Conservation (phyloP, 345 rosid species). For the Euphorbia tirucalli region DNA sequence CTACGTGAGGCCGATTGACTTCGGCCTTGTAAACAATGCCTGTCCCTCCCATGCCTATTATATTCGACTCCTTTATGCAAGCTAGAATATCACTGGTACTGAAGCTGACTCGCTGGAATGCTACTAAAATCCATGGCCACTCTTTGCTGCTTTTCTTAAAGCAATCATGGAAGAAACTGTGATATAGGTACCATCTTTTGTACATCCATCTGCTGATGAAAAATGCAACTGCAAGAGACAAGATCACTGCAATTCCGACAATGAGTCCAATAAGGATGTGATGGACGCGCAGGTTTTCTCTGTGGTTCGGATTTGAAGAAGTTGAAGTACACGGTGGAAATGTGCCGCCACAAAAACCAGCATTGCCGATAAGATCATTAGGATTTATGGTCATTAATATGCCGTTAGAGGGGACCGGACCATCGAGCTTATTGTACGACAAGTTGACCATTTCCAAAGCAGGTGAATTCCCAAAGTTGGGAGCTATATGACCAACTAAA, state of each 20-base stretch:
- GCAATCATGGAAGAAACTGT: conserved; percentile 48
- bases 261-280: conserved; percentile 55
- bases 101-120: conserved; percentile 76
- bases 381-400: conserved; percentile 58
- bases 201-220: conserved; percentile 55
- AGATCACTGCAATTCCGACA: conserved; percentile 46
- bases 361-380: conserved; percentile 63
- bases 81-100: conserved; percentile 66
- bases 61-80: conserved; percentile 73
- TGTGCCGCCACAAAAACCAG: conserved; percentile 71
- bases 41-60: conserved; percentile 89
- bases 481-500: conserved; percentile 60
- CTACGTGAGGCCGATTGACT: conserved; percentile 51
- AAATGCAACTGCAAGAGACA: conserved; percentile 47
- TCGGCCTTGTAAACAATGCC: conserved; percentile 93
- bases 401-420: conserved; percentile 63
- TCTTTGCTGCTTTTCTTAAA: conserved; percentile 55
- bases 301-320: conserved; percentile 22
- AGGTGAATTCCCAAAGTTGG: conserved; percentile 59
- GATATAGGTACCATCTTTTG: conserved; percentile 66
- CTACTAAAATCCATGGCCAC: conserved; percentile 93
- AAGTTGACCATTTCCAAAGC: conserved; percentile 73
- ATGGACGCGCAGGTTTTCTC: conserved; percentile 42
- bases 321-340: conserved; percentile 53
- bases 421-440: conserved; percentile 71